Evolutionary conservation across 176 grass and related monocot species (phyloP).

Genomic region (Melocanna baccifera): DNA sequence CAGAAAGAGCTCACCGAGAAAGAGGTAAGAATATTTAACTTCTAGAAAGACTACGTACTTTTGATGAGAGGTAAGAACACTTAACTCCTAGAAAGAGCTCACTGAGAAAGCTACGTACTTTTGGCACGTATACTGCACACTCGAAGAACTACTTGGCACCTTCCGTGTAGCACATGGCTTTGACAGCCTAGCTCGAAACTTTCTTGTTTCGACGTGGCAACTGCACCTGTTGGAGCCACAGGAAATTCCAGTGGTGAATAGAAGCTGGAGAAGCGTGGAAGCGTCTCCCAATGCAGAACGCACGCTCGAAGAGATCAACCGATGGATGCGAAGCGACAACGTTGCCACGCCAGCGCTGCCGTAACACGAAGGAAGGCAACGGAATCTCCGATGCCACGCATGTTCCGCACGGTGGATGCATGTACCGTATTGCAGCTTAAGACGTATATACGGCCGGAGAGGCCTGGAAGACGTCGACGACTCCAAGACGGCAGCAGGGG

Average conservation of each 20-base stretch:
- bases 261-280: background rate
- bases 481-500: too few relatives aligned
- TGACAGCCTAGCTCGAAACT: background rate
- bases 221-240: too few relatives aligned
- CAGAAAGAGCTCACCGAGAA: background rate
- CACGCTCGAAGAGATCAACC: background rate
- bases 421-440: too few relatives aligned
- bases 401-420: too few relatives aligned
- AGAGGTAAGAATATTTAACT: too few relatives aligned
- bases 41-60: too few relatives aligned
- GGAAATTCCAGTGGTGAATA: background rate
- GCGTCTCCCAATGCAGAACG: background rate
- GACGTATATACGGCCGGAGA: too few relatives aligned
- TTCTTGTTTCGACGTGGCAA: too few relatives aligned
- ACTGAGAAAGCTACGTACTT: background rate
- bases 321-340: background rate
- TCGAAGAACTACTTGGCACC: background rate
- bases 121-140: background rate
- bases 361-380: background rate
- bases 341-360: constrained; percentile 10
- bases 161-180: background rate
- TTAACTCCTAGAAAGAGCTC: background rate
- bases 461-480: too few relatives aligned
- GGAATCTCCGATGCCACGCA: background rate
- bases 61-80: background rate